Percentiles rank a stretch among this genome's conserved stretches.
Conservation (phyloP, 108 stramenopile genomes). For the Cyclotella baltica region DNA sequence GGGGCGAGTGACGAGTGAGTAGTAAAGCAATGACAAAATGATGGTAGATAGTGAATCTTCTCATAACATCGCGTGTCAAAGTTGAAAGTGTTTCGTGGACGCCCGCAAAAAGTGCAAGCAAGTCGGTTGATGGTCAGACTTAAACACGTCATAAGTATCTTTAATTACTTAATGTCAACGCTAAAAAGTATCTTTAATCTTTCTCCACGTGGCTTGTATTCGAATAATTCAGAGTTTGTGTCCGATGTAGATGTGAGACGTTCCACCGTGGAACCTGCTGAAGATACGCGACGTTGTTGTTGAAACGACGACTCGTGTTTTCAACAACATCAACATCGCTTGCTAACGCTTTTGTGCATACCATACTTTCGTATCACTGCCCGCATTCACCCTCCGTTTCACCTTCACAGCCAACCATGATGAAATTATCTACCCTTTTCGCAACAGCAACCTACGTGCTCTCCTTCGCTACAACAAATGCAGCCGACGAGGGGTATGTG, state of each 20-base stretch:
- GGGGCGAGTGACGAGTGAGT: neutral
- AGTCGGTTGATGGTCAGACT: no score
- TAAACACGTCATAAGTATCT: slow-evolving; percentile 16
- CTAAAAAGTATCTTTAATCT: neutral
- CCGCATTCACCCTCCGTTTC: slow-evolving; percentile 6
- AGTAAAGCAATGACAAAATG: neutral
- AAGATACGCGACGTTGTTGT: neutral
- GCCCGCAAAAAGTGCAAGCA: no score
- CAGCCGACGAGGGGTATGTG: slow-evolving; percentile 43
- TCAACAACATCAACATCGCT: no score
- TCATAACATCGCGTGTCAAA: neutral
- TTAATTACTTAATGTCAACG: neutral
- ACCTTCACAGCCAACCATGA: slow-evolving; percentile 34
- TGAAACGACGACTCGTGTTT: no score
- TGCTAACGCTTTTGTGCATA: neutral
- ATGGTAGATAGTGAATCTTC: neutral
- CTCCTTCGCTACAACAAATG: slow-evolving; percentile 35
- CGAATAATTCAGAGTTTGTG: neutral
- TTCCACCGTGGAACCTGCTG: slow-evolving; percentile 4
- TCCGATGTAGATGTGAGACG: neutral
- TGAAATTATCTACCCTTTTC: slow-evolving; percentile 51
- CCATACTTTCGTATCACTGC: neutral
- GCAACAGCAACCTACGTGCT: slow-evolving; percentile 53
- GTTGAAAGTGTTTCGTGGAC: no score
- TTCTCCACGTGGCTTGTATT: neutral